Evolutionary conservation across 208 protist genomes (phyloP).

Genomic region (Leishmania tropica): DNA sequence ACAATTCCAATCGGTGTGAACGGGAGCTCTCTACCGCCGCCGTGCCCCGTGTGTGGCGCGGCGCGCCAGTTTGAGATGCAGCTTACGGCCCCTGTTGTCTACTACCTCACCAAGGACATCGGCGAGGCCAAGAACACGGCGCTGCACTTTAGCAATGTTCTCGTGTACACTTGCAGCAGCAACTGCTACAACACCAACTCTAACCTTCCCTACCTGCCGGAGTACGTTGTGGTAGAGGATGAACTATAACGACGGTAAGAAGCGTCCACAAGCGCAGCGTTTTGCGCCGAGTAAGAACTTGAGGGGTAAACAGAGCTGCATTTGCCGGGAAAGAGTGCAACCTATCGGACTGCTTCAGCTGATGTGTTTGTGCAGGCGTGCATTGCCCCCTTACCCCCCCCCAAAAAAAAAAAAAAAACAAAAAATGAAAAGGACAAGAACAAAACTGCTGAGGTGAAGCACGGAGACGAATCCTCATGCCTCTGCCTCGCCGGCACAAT

Average conservation of each 20-base stretch:
- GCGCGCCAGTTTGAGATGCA: constrained; percentile 79
- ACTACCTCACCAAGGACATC: constrained; percentile 73
- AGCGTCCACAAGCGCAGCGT: not conserved
- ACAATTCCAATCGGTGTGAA: constrained; percentile 23
- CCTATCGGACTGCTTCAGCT: not conserved
- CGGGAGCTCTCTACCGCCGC: constrained; percentile 27
- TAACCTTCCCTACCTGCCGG: constrained; percentile 56
- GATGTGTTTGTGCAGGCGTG: not conserved
- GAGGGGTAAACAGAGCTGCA: not conserved
- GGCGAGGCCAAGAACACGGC: constrained; percentile 56
- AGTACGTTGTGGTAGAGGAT: constrained; percentile 79
- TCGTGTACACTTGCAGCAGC: constrained; percentile 77
- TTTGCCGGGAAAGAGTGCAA: not conserved
- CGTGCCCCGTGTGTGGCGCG: constrained; percentile 62
- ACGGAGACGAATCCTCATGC: not conserved
- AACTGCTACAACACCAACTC: constrained; percentile 52
- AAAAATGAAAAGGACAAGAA: not conserved
- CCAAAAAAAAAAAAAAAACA: too few relatives aligned
- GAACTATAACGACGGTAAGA: constrained; percentile 52
- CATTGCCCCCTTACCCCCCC: not conserved
- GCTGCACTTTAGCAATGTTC: constrained; percentile 85
- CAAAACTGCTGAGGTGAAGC: not conserved
- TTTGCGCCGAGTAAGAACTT: not conserved
- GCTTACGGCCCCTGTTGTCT: constrained; percentile 79
- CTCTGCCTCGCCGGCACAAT: not conserved